Base-by-base conservation (phyloP, 1,139 yeast genomes). In the Zhuliangozyma blackwelliae region DNA sequence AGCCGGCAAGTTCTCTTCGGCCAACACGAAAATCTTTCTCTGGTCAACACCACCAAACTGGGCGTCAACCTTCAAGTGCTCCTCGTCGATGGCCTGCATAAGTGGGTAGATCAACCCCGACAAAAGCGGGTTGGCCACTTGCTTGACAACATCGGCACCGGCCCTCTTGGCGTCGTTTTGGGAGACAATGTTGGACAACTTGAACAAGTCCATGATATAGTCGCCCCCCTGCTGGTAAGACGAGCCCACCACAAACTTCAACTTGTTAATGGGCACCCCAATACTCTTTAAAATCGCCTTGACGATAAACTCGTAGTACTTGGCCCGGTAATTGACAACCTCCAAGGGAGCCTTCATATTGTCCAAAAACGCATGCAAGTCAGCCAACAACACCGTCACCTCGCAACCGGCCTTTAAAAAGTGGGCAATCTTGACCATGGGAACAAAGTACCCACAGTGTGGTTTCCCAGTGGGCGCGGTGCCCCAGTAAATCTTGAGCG, bases 31-130 rank as follows among this genome's bases (percentile, higher is more conserved):
- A 55, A 94, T 94, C 70, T 94, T 94, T 65, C 99, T 82, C 70
- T 94, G 99, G 62, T 94, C 99, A 38, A 92, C 95, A 61, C 99
- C 99, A 47, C 99, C 99, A 55, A 94, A 90, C 66, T 94, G 98
- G 16, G 79, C 96, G 62, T 94, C 99, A 28, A 81, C 90, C 26
- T 71, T 84, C 55, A 94, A 77, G 61, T 83, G 82, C 55, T 94
- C 84, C 65, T 94, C 99, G 62, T 94, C 99, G 44, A 94, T 75
- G 2, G 97, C 97, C 68, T 94, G 99, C 98, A 94, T 92, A 56
- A 94, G 77, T 38, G 99, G 99, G 64, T 94, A 94, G 52, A 94
- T 87, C 60, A 94, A 77, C 5, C 98, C 98, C 26, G 95, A 82
- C 46, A 94, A 76, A 48, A 90, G 75, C 27, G 98, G 98, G 62